Evolutionary conservation across 129 eudicot genomes (phyloP), one percentile per base, ranked within the genome.

Genomic region (Helichrysum umbraculigerum): DNA sequence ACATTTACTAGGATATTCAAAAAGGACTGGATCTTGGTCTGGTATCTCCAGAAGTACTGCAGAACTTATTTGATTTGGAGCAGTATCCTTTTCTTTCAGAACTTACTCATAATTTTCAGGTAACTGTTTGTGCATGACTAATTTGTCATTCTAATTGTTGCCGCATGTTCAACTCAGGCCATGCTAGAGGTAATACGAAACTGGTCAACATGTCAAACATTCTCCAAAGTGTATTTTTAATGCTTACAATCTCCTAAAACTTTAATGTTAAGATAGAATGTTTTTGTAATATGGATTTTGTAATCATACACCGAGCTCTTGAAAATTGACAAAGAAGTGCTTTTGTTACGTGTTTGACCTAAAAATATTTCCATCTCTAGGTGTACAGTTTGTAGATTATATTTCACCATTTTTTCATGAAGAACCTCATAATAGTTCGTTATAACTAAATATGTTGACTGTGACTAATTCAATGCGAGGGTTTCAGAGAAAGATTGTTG

Each of bases 11-110:
- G 98, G 98, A 94, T 78, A 84, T 94, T 68, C 99, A 94, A 62
- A 91, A 85, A 57, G 99, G 99, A 77, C 84, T 94, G 54, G 97
- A 94, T 87, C 99, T 91, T 87, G 99, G 97, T 82, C 85, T 94
- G 61, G 93, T 94, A 83, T 91, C 99, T 29, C 99, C 99, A 7
- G 99, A 94, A 82, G 93, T 81, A 44, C 88, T 94, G 69, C 97
- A 94, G 72, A 91, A 87, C 65, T 94, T 94, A 64, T 94, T 91
- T 79, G 96, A 94, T 79, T 83, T 91, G 83, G 97, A 94, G 91
- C 83, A 86, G 76, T 89, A 94, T 85, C 99, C 99, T 59, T 62
- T 89, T 54, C 83, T 94, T 61, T 81, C 96, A 56, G 96, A 91
- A 70, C 89, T 94, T 74, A 83, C 92, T 73, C 82, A 91, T 70